A percentile compares a stretch with the other conserved stretches of the same genome.
Conservation (phyloP, 2,329 filamentous ascomycete species). For the Aspergillus intermedius region DNA sequence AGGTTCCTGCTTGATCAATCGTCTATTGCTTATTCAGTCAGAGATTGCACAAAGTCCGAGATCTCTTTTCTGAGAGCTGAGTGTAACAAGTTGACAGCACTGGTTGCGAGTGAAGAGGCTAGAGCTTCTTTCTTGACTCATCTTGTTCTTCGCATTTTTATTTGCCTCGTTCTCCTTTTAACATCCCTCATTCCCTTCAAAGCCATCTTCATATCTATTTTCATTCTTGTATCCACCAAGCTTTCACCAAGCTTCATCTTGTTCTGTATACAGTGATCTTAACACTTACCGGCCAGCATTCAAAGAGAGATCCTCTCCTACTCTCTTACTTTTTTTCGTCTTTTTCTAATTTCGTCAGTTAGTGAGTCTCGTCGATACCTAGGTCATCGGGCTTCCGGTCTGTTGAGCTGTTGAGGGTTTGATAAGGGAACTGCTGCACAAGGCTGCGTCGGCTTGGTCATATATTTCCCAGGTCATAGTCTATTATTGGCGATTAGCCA, state of each 20-base stretch:
- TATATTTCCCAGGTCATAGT: constrained; percentile 10
- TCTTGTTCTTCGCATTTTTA: no score
- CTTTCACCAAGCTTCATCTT: constrained; percentile 23
- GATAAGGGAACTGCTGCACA: constrained; percentile 4
- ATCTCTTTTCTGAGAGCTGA: no score
- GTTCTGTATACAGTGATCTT: constrained; percentile 30
- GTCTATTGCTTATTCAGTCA: no score
- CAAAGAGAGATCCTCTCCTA: constrained; percentile 13
- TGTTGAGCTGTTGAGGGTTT: constrained; percentile 4
- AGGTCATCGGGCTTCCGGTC: constrained; percentile 12
- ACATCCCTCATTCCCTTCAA: no score
- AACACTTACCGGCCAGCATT: constrained; percentile 19
- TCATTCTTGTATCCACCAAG: constrained; percentile 23
- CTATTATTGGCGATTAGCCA: constrained; percentile 11
- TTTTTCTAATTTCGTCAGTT: constrained; percentile 19
- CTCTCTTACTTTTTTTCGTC: no score
- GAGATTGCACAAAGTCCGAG: no score
- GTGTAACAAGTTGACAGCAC: no score
- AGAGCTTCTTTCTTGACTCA: no score
- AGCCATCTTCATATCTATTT: neutral
- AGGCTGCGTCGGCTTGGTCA: constrained; percentile 2
- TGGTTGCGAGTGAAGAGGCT: no score
- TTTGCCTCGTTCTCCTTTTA: no score
- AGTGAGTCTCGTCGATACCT: constrained; percentile 19
- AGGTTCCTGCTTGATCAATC: no score